Conservation (phyloP, 1,139 yeast species). For the Casaregolazyma lundiana region DNA sequence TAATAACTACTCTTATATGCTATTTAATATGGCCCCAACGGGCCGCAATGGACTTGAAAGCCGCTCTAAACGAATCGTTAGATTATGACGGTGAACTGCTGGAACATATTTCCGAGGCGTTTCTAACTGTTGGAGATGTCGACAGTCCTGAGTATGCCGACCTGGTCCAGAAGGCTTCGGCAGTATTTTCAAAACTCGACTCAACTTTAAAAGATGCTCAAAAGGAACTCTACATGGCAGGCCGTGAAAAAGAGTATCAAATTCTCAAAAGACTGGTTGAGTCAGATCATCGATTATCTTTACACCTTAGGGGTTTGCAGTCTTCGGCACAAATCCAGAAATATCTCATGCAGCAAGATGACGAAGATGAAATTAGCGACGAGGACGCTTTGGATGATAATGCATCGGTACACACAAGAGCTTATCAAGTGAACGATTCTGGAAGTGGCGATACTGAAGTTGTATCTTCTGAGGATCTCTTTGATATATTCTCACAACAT, state of each 20-base stretch:
- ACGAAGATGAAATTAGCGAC: constrained; percentile 14
- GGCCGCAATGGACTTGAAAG: constrained; percentile 47
- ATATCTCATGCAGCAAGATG: constrained; percentile 18
- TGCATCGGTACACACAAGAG: not conserved
- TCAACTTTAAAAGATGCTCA: constrained; percentile 55
- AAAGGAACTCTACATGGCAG: constrained; percentile 53
- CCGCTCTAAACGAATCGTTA: constrained; percentile 49
- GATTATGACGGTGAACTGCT: constrained; percentile 51
- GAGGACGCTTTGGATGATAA: constrained; percentile 2
- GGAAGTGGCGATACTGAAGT: not conserved
- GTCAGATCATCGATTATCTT: constrained; percentile 49
- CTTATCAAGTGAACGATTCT: not conserved
- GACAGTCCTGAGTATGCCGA: constrained; percentile 35
- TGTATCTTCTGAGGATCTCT: constrained; percentile 40
- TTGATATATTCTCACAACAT: constrained; percentile 59
- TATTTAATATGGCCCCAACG: constrained; percentile 60
- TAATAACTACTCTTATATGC: constrained; percentile 55
- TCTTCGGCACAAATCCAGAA: constrained; percentile 67
- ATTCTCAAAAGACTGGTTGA: constrained; percentile 45
- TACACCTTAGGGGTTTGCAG: constrained; percentile 62
- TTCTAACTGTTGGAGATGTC: constrained; percentile 49
- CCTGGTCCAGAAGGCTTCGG: constrained; percentile 39
- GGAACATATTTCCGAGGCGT: constrained; percentile 47
- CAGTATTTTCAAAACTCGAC: constrained; percentile 40
- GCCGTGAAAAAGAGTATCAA: constrained; percentile 51